Evolutionary conservation across 176 grass and related monocot species (phyloP).

Genomic region (Eleusine indica): DNA sequence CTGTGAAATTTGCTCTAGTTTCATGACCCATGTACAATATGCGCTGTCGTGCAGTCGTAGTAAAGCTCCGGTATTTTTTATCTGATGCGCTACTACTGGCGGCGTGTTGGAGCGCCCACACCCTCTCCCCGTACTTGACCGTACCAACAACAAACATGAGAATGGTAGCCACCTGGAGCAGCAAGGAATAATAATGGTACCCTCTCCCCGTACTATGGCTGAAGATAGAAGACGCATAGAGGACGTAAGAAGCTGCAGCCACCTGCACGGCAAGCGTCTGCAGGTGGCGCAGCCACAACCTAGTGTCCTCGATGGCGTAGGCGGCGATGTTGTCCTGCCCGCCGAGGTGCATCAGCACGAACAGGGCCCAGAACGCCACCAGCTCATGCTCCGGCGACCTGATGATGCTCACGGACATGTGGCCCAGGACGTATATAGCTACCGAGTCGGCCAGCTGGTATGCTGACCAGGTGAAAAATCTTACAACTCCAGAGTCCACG

Average conservation of each 20-base stretch:
- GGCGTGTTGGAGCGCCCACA: neutral
- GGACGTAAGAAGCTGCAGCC: neutral
- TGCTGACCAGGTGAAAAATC: neutral
- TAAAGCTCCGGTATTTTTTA: neutral
- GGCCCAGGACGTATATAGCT: constrained; percentile 3
- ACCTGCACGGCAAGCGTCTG: neutral
- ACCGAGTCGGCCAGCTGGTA: constrained; percentile 21
- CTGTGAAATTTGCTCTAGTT: neutral
- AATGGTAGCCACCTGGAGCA: neutral
- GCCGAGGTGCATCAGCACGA: constrained; percentile 10
- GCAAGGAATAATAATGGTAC: no score
- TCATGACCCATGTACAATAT: no score
- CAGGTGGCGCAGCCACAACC: constrained; percentile 9
- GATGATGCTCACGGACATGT: neutral
- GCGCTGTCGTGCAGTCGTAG: no score
- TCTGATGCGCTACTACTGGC: neutral
- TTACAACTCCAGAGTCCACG: neutral
- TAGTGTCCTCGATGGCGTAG: constrained; percentile 4
- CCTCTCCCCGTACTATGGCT: neutral
- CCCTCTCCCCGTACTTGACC: neutral
- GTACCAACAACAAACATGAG: neutral
- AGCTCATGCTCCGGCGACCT: neutral
- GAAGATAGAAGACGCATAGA: neutral
- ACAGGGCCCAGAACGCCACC: neutral
- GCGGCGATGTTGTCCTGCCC: constrained; percentile 30